Base-by-base conservation (phyloP, 2,329 filamentous ascomycete genomes). In the Pseudogymnoascus sp. region DNA sequence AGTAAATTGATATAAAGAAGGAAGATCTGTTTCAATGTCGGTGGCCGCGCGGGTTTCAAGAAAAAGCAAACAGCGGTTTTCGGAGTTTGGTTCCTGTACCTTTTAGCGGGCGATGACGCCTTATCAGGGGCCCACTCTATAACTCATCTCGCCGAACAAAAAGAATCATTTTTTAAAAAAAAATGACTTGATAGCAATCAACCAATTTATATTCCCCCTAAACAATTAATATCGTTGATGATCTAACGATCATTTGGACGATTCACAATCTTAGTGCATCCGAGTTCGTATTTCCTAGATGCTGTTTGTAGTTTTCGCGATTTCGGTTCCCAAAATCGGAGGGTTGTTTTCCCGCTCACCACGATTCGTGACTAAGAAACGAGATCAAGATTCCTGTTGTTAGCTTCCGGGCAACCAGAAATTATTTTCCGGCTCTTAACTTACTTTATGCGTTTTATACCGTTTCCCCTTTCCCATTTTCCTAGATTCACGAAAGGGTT, bases 71-170 rank as follows among this genome's bases (percentile, higher is more conserved):
- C n/a, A 53, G 46, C 25, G 46, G 25, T 34, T 53, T 53, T 53
- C 46, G 25, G 46, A 31, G 42, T 23, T 5, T 46, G 46, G 46
- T 53, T 53, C 46, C 46, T 60, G 59, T 23, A 16, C 37, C 59
- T 60, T 60, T 60, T 60, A 60, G 59, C 37, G 59, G 10, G 16
- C 59, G 59, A 60, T 60, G 59, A 60, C 59, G 59, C 59, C 59
- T 60, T 60, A 37, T 23, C 31, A 60, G 7, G 59, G 46, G 25
- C 46, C 25, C 46, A 53, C 46, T 31, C 46, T 53, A 53, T 53
- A 53, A 53, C 46, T 31, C n/a, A 11, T 31, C 25, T 31, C 25
- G 25, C 25, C 11, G 8, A 14, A 53, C 25, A 12, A 31, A 14
- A 8, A 12, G 7, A 4, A 3, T 21, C 28, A 28, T 28, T 28